Evolutionary conservation across 148 eudicot genomes (phyloP), one percentile per base, ranked within the genome.

Genomic region (Fallopia convolvulus): DNA sequence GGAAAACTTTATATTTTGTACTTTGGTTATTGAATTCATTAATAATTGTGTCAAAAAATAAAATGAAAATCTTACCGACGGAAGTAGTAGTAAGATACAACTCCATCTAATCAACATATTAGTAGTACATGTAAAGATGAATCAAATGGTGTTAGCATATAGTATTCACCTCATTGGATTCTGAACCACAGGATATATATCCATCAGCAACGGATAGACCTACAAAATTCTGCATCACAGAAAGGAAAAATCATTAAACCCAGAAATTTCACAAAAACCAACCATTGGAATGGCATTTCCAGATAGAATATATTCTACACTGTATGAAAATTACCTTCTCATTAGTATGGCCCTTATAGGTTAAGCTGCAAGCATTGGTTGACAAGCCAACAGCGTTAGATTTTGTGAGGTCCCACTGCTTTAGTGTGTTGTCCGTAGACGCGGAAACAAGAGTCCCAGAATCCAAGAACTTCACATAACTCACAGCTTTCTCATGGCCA

Each of bases 331-430:
- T 44, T 72, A 94, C 98, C 98, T 94, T 92, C 80, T 92, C 92
- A 83, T 94, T 94, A 46, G 93, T 88, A 81, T 94, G 98, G 18
- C 98, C 98, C 10, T 79, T 80, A 68, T 88, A 81, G 55, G 98
- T 94, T 80, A 84, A 86, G 58, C 61, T 85, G 86, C 95, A 92
- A 85, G 92, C 95, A 85, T 85, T 76, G 58, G 79, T 79, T 72
- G 97, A 93, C 23, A 87, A 75, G 58, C 85, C 83, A 77, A 72
- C 77, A 77, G 90, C 73, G 55, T 78, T 83, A 74, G 93, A 81
- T 85, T 80, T 87, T 17, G 83, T 88, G 53, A 96, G 98, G 78
- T 96, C 99, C 99, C 99, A 96, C n/a, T 91, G 79, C 87, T 96
- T 96, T 75, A 96, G 79, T 3, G 97, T 88, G 81, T 90, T 91